Evolutionary conservation across 2,329 filamentous ascomycete species (phyloP), one percentile per base, ranked within the genome.

Genomic region (Teratosphaeria zuluensis): DNA sequence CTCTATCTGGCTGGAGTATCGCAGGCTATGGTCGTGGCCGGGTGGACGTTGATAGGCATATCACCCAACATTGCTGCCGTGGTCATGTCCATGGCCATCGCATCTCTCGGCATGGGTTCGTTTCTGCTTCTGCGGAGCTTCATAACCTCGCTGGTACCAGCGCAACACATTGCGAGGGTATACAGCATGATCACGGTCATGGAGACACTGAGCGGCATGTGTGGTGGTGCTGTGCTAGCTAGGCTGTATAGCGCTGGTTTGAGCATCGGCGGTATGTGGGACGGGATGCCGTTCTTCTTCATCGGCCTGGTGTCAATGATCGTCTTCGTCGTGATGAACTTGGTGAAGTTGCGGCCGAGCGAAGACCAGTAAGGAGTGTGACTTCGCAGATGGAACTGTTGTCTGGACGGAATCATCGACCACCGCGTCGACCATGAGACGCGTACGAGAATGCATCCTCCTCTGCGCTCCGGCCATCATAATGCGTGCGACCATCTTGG

Each of bases 111-210:
- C 0, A 63, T 64, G 14, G 80, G 81, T 5, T 74, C 78, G 53
- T 56, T 65, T 0, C 64, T 77, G 0, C 65, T 82, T 1, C 66
- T 79, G 19, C 75, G 82, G 35, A 79, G 77, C 2, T 68, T 84
- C 6, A 67, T 83, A n/a, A 82, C 79, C 52, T 74, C 76, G 9
- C 66, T 84, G 11, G 78, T 84, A 12, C 80, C 81, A 62, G 74
- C 77, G 24, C 76, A 81, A 59, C 78, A 82, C 4, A 73, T 83
- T 12, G 82, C 80, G 24, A 77, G 78, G 0, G 70, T 83, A 28
- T 84, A 83, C 65, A 80, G 78, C 4, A 71, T 80, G 3, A 72
- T 84, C 9, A 74, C 76, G 2, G 73, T 82, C 28, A 66, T 80
- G 33, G 80, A 84, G 61, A 78, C 75, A 8, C 48, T 77, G 11